Base-by-base conservation (phyloP, 179 eudicot genomes). In the Spergularia azorica region DNA sequence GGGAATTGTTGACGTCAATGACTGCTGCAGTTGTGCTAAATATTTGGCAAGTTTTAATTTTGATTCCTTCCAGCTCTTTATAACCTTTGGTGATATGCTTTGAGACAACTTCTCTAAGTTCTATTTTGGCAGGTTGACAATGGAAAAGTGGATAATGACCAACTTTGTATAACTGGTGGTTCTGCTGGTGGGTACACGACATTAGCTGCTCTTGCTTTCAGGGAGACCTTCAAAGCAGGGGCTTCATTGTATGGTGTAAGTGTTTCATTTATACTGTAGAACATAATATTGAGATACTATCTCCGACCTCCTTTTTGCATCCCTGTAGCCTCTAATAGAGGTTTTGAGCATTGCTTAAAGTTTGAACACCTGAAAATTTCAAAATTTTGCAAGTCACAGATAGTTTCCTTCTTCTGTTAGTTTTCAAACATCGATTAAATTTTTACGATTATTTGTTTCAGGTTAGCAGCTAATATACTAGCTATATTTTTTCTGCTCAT, bases 111-210 rank as follows among this genome's bases (percentile, higher is more conserved):
- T 26, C 32, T 26, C 32, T 2, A 51, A 74, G 41, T 58, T 77
- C 32, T 26, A 26, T 74, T 54, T 74, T 76, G 80, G 60, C 77
- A 95, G 98, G 97, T 87, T 73, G 93, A 89, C 74, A 82, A 76
- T 38, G 99, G 97, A 71, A 91, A 84, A 82, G 98, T 86, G 65
- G 98, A 95, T 83, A 83, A 85, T 70, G 82, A 86, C 77, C 84
- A 95, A 76, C 86, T 95, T 60, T 95, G 98, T 76, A 93, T 95
- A 60, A 83, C 95, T 21, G 99, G 99, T 56, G 89, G 97, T 68
- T 95, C 99, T 83, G 99, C 99, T 66, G 99, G 99, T 76, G 98
- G 99, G 58, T 95, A 93, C 85, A 93, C 99, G 61, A 93, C 97
- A 68, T 82, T 95, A 79, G 95, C 98, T 82, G 94, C 98, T 81